A percentile compares a stretch with the other conserved stretches of the same genome.
Evolutionary conservation across 257 asterid genomes (phyloP).

Genomic region (Jacaranda copaia): DNA sequence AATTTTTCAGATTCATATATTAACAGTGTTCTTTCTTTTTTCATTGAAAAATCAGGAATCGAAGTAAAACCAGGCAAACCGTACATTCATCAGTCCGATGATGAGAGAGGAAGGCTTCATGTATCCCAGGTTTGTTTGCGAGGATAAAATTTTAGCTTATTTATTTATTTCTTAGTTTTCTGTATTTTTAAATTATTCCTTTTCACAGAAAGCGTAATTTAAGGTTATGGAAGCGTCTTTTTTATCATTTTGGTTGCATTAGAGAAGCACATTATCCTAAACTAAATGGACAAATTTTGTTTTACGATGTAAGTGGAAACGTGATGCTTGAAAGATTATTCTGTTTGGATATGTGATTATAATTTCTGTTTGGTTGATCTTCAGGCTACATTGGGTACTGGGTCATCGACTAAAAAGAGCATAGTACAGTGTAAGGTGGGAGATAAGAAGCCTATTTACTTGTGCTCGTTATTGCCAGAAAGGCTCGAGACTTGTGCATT

Average conservation of each 20-base stretch:
- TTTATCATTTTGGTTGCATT: background rate
- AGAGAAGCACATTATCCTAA: slow-evolving; percentile 3
- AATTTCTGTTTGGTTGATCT: slow-evolving; percentile 18
- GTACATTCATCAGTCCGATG: slow-evolving; percentile 49
- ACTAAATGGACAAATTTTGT: background rate
- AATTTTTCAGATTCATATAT: background rate
- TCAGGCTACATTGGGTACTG: slow-evolving; percentile 85
- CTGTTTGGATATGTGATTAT: slow-evolving; percentile 15
- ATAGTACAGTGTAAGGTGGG: slow-evolving; percentile 85
- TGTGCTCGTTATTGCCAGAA: slow-evolving; percentile 80
- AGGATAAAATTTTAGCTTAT: background rate
- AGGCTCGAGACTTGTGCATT: slow-evolving; percentile 73
- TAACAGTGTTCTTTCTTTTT: background rate
- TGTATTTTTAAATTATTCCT: background rate
- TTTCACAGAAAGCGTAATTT: slow-evolving; percentile 16
- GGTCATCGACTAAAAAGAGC: slow-evolving; percentile 65
- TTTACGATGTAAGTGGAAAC: background rate
- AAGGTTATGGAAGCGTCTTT: background rate
- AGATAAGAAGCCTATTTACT: slow-evolving; percentile 70
- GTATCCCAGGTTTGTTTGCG: slow-evolving; percentile 73
- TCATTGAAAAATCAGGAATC: slow-evolving; percentile 56
- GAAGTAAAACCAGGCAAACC: slow-evolving; percentile 82
- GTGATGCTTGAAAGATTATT: slow-evolving; percentile 25
- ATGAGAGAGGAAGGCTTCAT: slow-evolving; percentile 74
- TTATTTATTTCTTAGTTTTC: background rate